Conservation (phyloP, 371 early-diverging fungal genomes). For the Phascolomyces articulosus region DNA sequence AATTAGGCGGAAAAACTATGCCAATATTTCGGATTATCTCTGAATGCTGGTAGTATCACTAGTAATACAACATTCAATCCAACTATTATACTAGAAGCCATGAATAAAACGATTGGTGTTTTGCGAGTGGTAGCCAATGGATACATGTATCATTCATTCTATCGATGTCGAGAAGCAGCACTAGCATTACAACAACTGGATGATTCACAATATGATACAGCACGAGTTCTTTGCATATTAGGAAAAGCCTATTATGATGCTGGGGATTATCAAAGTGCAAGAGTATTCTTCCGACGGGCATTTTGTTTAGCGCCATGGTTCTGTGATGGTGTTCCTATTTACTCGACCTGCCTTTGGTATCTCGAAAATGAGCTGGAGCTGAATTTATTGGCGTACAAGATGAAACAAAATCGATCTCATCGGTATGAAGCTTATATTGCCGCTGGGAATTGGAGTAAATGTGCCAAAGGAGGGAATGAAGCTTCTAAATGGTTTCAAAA, state of each 20-base stretch:
- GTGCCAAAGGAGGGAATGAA: slow-evolving; percentile 28
- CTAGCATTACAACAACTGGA: slow-evolving; percentile 38
- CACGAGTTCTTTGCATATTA: slow-evolving; percentile 33
- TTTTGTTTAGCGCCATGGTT: slow-evolving; percentile 47
- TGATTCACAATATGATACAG: slow-evolving; percentile 43
- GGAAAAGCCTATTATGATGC: slow-evolving; percentile 47
- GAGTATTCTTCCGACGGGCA: slow-evolving; percentile 37
- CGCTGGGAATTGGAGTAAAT: slow-evolving; percentile 48
- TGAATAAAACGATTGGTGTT: slow-evolving; percentile 35
- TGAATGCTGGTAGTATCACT: background rate
- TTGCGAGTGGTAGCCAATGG: slow-evolving; percentile 34
- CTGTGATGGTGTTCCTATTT: slow-evolving; percentile 39
- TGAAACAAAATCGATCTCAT: slow-evolving; percentile 39
- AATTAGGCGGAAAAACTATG: background rate
- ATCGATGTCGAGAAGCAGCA: slow-evolving; percentile 31
- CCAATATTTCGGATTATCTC: background rate
- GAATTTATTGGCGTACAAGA: slow-evolving; percentile 41
- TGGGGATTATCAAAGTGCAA: slow-evolving; percentile 34
- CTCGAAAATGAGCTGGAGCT: slow-evolving; percentile 40
- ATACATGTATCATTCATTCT: slow-evolving; percentile 33
- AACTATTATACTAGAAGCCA: slow-evolving; percentile 26
- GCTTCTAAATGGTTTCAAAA: slow-evolving; percentile 44
- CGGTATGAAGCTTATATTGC: slow-evolving; percentile 44
- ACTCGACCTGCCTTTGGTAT: slow-evolving; percentile 50
- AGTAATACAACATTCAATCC: background rate